phyloP scores from a whole-genome alignment of 2,329 filamentous ascomycete species.

The Colletotrichum abscissum region DNA sequence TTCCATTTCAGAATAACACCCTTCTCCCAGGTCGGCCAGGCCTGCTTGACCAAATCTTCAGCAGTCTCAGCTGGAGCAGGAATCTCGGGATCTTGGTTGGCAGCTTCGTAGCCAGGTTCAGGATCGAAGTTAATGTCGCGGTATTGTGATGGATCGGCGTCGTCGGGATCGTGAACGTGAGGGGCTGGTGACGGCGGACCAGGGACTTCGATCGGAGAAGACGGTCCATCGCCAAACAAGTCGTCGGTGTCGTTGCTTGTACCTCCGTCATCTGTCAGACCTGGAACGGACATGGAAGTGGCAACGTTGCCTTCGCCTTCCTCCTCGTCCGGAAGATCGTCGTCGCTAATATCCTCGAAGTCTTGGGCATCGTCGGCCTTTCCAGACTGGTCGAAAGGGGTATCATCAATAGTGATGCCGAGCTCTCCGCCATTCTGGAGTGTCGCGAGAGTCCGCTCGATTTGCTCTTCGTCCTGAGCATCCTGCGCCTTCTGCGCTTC shows the following conservation, averaged over 20 bases:
- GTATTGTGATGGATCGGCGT: conserved; percentile 49
- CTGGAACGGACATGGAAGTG: conserved; percentile 60
- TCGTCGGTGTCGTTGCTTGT: conserved; percentile 73
- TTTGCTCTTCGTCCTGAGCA: conserved; percentile 60
- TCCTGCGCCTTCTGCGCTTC: conserved; percentile 57
- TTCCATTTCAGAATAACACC: conserved; percentile 83
- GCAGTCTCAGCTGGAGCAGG: conserved; percentile 78
- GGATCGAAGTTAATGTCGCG: conserved; percentile 61
- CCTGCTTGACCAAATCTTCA: conserved; percentile 80
- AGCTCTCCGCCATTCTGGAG: conserved; percentile 52
- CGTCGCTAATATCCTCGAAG: conserved; percentile 90
- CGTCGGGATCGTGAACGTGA: conserved; percentile 53
- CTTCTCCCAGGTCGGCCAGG: conserved; percentile 84
- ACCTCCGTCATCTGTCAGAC: conserved; percentile 68
- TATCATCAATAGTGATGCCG: conserved; percentile 56
- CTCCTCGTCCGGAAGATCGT: conserved; percentile 87
- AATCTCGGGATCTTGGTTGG: conserved; percentile 71
- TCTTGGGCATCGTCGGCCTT: conserved; percentile 95
- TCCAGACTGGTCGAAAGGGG: conserved; percentile 71
- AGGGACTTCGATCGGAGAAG: conserved; percentile 58
- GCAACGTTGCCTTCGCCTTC: conserved; percentile 60
- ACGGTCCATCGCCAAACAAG: conserved; percentile 72
- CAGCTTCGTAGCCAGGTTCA: conserved; percentile 53
- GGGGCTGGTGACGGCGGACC: conserved; percentile 57
- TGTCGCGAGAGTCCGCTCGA: conserved; percentile 56